Conservation (phyloP, 2,329 filamentous ascomycete genomes). For the Orbilia oligospora region DNA sequence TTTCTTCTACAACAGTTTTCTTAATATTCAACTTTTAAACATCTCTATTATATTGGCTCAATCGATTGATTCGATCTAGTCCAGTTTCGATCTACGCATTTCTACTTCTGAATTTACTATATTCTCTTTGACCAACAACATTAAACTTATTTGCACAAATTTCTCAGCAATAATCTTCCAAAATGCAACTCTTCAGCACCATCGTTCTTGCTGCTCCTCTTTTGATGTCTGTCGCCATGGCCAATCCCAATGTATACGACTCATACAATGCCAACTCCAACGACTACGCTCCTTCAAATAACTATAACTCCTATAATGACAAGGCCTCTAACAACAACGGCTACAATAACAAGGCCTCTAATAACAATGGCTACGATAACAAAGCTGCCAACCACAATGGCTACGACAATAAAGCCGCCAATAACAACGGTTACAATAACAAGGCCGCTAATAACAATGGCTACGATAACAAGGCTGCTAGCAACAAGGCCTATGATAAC, state of each 20-base stretch:
- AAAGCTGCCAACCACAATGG: background rate
- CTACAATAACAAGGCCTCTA: background rate
- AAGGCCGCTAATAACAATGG: background rate
- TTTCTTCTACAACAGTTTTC: background rate
- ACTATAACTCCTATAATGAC: conserved; percentile 11
- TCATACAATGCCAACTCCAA: background rate
- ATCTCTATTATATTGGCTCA: background rate
- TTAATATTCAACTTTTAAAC: background rate
- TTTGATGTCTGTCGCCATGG: conserved; percentile 29
- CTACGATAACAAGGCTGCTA: conserved; percentile 9
- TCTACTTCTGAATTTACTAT: background rate
- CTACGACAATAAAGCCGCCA: conserved; percentile 11
- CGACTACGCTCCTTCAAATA: background rate
- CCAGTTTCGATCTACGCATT: too few relatives aligned
- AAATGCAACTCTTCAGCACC: conserved; percentile 47
- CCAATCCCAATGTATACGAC: conserved; percentile 2
- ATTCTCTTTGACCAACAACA: background rate
- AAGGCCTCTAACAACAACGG: conserved; percentile 5
- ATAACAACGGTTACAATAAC: background rate
- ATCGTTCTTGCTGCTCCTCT: conserved; percentile 36
- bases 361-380: conserved; percentile 2
- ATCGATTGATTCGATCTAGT: conserved; percentile 12
- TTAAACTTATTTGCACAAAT: background rate
- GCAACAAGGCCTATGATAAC: conserved; percentile 1
- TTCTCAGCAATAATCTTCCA: background rate